A percentile compares a stretch with the other conserved stretches of the same genome.
These are phyloP conservation scores for Cryptosporidium bovis DNA, from an alignment of 169 alveolate genomes.

Conservation along the genomic window DNA sequence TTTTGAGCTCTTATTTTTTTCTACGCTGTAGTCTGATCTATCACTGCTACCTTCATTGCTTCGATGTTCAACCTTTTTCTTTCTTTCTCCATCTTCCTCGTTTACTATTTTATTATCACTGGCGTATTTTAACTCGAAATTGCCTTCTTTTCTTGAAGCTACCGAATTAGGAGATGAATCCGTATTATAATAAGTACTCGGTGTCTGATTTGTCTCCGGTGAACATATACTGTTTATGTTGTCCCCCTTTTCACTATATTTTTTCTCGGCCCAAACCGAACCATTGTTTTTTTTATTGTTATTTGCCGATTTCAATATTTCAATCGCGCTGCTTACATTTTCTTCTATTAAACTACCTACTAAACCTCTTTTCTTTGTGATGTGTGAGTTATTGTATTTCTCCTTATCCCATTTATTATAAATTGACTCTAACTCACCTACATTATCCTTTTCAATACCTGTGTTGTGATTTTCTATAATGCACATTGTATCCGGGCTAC, in stretches of 20 bases:
- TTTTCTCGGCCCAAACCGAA: slow-evolving; percentile 15
- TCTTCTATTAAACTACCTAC: slow-evolving; percentile 15
- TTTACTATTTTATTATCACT: not conserved
- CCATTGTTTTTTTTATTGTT: slow-evolving; percentile 8
- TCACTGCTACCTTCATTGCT: not conserved
- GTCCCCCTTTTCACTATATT: not conserved
- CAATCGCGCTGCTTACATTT: slow-evolving; percentile 29
- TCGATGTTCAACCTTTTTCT: not conserved
- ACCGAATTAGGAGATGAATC: slow-evolving; percentile 35
- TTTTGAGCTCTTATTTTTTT: not conserved
- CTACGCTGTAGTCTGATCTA: not conserved
- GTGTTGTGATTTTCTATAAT: slow-evolving; percentile 11
- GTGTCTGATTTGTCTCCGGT: slow-evolving; percentile 36
- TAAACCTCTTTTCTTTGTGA: slow-evolving; percentile 17
- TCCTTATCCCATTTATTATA: not conserved
- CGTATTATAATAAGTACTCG: slow-evolving; percentile 50
- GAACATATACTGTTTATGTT: not conserved
- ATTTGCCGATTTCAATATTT: slow-evolving; percentile 35
- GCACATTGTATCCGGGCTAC: slow-evolving; percentile 41
- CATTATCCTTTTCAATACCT: not conserved
- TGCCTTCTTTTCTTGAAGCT: not conserved
- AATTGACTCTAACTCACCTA: not conserved
- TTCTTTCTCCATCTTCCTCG: not conserved
- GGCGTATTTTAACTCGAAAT: no score
- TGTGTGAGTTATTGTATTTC: not conserved